phyloP scores from a whole-genome alignment of 2,329 filamentous ascomycete genomes.

The Colletotrichum caudatum region DNA sequence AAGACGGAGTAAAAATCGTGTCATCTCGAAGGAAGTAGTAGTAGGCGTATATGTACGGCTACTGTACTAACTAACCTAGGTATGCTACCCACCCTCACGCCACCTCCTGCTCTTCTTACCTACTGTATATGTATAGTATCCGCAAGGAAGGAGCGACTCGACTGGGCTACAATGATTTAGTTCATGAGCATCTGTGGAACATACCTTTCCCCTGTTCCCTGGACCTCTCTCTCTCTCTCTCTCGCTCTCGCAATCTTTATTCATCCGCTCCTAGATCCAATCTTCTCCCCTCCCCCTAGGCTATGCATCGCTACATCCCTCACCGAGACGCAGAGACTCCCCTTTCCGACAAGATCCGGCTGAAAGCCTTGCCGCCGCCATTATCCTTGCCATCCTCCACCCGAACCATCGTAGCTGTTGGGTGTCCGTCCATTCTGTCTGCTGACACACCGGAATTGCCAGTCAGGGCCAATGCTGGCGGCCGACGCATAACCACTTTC shows the following conservation, averaged over 20 bases:
- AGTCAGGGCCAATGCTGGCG: slow-evolving; percentile 73
- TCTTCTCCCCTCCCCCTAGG: background rate
- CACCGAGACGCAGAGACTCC: slow-evolving; percentile 52
- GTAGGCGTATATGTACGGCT: too few species aligned
- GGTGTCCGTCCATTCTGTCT: slow-evolving; percentile 52
- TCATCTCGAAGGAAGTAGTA: background rate
- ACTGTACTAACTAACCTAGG: background rate
- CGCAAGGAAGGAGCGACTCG: background rate
- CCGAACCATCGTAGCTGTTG: background rate
- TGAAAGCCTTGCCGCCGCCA: slow-evolving; percentile 5
- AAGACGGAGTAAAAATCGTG: background rate
- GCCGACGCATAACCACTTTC: slow-evolving; percentile 70
- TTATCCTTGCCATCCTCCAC: background rate
- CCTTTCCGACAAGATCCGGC: slow-evolving; percentile 56
- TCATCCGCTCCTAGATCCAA: background rate
- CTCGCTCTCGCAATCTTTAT: background rate
- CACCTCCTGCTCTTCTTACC: background rate
- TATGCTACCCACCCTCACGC: background rate
- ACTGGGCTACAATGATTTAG: too few species aligned
- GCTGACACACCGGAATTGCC: slow-evolving; percentile 44
- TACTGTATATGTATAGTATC: background rate
- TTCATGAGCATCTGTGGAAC: background rate
- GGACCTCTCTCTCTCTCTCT: background rate
- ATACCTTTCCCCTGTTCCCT: background rate
- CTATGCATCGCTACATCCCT: slow-evolving; percentile 64